Percentiles rank a stretch among this genome's conserved stretches.
phyloP scores from a whole-genome alignment of 106 monocot genomes.

The Chionographis japonica region DNA sequence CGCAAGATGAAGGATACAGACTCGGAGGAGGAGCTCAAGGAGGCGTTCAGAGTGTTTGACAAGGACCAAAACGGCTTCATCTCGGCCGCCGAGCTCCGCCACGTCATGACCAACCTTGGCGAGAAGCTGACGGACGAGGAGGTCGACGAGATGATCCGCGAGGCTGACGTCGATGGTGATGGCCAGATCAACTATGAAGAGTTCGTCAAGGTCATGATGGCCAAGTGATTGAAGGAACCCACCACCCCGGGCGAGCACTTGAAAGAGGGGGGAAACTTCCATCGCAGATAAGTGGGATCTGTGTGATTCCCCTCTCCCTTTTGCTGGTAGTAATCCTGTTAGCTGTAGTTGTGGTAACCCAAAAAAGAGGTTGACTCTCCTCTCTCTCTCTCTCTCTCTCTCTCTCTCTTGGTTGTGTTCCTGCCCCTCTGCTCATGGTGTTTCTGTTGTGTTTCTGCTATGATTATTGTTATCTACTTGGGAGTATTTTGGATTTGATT shows the following conservation, averaged over 20 bases:
- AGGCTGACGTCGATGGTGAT: conserved; percentile 50
- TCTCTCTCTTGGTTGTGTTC: too few species aligned
- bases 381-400: too few species aligned
- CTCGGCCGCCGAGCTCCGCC: conserved; percentile 44
- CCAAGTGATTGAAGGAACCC: conserved; percentile 21
- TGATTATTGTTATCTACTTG: too few species aligned
- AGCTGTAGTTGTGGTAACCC: too few species aligned
- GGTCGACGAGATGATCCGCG: conserved; percentile 54
- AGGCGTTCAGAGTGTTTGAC: conserved; percentile 53
- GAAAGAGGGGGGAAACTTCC: too few species aligned
- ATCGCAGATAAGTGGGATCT: too few species aligned
- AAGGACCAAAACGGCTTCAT: conserved; percentile 55
- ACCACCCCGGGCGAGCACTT: neutral
- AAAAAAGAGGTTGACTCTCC: too few species aligned
- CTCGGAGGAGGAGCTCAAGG: conserved; percentile 51
- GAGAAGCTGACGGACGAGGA: conserved; percentile 53
- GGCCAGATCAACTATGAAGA: conserved; percentile 57
- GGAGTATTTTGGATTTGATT: too few species aligned
- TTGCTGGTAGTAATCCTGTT: too few species aligned
- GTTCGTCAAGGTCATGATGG: conserved; percentile 56
- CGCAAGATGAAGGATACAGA: conserved; percentile 60
- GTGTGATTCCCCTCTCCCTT: too few species aligned
- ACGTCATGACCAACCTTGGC: conserved; percentile 53
- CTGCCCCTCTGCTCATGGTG: too few species aligned
- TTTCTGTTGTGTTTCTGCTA: too few species aligned